A percentile compares a stretch with the other conserved stretches of the same genome.
Evolutionary conservation across 129 eudicot genomes (phyloP).

Genomic region (Chrysanthemum lavandulifolium): DNA sequence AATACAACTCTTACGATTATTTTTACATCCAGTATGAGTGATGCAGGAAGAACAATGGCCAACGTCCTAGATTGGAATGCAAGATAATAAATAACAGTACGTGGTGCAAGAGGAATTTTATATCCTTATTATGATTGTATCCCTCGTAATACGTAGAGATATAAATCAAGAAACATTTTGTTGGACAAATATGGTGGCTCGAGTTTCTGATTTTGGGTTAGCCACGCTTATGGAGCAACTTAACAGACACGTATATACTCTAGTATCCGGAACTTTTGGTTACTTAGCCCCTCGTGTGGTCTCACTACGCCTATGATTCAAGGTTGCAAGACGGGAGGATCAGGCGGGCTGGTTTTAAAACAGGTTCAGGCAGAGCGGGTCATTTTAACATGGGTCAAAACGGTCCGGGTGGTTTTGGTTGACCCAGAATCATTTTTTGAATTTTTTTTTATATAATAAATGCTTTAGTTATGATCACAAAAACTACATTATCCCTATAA

Average conservation of each 20-base stretch:
- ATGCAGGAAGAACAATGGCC: conserved; percentile 54
- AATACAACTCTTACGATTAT: not conserved
- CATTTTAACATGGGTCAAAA: not conserved
- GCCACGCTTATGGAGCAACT: conserved; percentile 90
- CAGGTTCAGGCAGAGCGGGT: not conserved
- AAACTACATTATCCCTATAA: not conserved
- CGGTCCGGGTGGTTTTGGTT: not conserved
- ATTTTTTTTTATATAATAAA: not conserved
- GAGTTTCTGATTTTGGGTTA: conserved; percentile 86
- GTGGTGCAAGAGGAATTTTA: conserved; percentile 88
- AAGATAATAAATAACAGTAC: conserved; percentile 89
- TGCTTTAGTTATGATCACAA: not conserved
- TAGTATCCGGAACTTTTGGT: conserved; percentile 92
- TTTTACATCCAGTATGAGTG: conserved; percentile 18
- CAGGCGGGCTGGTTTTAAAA: not conserved
- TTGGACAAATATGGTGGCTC: conserved; percentile 84
- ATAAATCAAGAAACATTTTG: conserved; percentile 91
- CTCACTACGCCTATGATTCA: conserved; percentile 2
- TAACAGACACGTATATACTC: conserved; percentile 77
- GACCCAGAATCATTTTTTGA: not conserved
- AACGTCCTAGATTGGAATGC: conserved; percentile 68
- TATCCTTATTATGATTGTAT: conserved; percentile 94
- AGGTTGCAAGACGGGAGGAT: not conserved
- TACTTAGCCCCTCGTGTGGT: conserved; percentile 84
- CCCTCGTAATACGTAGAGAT: conserved; percentile 96